Percentiles rank a stretch among this genome's conserved stretches.
Conservation (phyloP, 192 early-diverging fungal species). For the Obelidium mucronatum region DNA sequence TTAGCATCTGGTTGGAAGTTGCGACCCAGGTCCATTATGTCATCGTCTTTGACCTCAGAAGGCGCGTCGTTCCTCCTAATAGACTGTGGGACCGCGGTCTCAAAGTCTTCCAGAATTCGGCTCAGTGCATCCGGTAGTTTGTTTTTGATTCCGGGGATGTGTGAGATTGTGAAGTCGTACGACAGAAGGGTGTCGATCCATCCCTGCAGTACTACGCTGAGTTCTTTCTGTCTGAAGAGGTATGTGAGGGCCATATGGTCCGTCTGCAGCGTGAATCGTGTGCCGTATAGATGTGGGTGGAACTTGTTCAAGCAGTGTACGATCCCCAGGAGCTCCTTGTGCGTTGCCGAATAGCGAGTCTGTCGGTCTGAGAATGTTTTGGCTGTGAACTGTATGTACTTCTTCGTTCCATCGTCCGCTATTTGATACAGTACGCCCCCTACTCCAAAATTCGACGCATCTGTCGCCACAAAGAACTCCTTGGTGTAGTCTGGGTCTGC, state of each 20-base stretch:
- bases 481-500: neutral
- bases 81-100: neutral
- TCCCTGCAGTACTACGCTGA: neutral
- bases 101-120: neutral
- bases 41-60: neutral
- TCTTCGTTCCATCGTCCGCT: neutral
- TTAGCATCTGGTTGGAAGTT: neutral
- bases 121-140: neutral
- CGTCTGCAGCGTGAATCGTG: neutral
- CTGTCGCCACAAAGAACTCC: neutral
- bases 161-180: neutral
- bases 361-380: neutral
- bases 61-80: neutral
- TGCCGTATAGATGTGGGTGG: neutral
- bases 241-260: slow-evolving; percentile 13
- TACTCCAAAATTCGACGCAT: neutral
- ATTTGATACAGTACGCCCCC: neutral
- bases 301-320: slow-evolving; percentile 14
- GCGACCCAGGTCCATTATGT: neutral
- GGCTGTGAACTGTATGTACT: neutral
- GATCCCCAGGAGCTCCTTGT: slow-evolving; percentile 24
- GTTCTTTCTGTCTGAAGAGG: slow-evolving; percentile 7
- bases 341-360: neutral
- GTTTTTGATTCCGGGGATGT: neutral
- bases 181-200: neutral